Percentiles rank a stretch among this genome's conserved stretches.
These are phyloP conservation scores for Sporothrix inflata DNA, from an alignment of 2,329 filamentous ascomycete species.

Conservation along the genomic window DNA sequence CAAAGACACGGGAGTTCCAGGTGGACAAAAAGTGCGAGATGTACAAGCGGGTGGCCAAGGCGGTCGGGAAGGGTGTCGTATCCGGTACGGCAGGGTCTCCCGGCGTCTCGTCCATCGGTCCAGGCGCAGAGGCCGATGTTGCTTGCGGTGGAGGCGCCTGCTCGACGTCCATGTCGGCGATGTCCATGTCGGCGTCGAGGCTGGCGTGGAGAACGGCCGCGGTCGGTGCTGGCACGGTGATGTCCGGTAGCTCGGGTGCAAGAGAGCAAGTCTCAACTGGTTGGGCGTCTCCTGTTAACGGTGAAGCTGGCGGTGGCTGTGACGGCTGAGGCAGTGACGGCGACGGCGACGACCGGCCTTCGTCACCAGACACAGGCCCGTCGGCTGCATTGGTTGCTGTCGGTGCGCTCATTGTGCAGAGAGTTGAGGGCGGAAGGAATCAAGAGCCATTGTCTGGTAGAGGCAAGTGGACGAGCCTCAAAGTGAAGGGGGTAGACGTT, in stretches of 20 bases:
- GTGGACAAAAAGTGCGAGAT: constrained; percentile 64
- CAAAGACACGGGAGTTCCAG: constrained; percentile 67
- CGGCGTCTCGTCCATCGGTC: not conserved
- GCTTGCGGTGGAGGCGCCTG: not conserved
- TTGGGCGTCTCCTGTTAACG: not conserved
- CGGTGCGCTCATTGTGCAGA: not conserved
- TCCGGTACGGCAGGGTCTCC: not conserved
- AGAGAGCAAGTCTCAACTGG: not conserved
- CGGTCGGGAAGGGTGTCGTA: not conserved
- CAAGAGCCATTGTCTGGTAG: not conserved
- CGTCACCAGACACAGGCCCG: not conserved
- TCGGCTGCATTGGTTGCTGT: not conserved
- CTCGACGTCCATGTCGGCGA: not conserved
- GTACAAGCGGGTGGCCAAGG: constrained; percentile 50
- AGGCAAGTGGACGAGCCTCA: not conserved
- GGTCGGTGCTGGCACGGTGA: not conserved
- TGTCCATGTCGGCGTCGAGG: not conserved
- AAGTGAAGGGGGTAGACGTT: not conserved
- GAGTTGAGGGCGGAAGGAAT: not conserved
- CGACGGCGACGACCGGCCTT: not conserved
- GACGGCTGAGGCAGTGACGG: not conserved
- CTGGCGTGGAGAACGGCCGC: constrained; percentile 6
- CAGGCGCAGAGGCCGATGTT: not conserved
- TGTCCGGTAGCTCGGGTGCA: not conserved
- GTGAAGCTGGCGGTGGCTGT: no score